These are phyloP conservation scores for Botrytis pseudocinerea DNA, from an alignment of 2,329 filamentous ascomycete genomes.

Conservation along the genomic window DNA sequence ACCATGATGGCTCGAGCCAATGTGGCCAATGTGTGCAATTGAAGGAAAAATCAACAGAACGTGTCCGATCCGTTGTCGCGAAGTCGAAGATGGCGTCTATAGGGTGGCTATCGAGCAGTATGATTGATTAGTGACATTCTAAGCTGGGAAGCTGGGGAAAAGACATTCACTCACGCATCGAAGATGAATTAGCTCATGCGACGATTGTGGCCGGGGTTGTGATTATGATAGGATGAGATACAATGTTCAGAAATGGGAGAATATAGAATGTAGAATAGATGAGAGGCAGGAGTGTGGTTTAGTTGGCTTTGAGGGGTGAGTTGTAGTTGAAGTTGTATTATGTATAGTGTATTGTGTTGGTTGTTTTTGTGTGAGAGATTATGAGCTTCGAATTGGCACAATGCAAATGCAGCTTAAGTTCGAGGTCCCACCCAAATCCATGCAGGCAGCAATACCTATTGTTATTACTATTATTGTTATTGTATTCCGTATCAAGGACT, in stretches of 20 bases:
- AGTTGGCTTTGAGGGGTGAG: neutral
- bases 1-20: constrained; percentile 44
- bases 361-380: neutral
- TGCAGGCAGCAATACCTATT: neutral
- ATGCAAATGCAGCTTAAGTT: neutral
- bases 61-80: neutral
- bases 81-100: neutral
- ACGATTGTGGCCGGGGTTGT: neutral
- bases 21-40: constrained; percentile 13
- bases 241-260: neutral
- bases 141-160: neutral
- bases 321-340: neutral
- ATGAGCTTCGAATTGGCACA: neutral
- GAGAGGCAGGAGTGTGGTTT: neutral
- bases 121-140: neutral
- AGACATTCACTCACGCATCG: constrained; percentile 9
- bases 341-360: neutral
- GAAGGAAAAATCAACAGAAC: neutral
- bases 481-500: neutral
- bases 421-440: neutral
- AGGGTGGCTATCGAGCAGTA: neutral
- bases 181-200: neutral
- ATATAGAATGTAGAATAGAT: neutral
- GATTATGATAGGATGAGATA: neutral
- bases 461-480: neutral